These are phyloP conservation scores for Actinidia arguta DNA, from an alignment of 179 eudicot genomes.

Conservation along the genomic window DNA sequence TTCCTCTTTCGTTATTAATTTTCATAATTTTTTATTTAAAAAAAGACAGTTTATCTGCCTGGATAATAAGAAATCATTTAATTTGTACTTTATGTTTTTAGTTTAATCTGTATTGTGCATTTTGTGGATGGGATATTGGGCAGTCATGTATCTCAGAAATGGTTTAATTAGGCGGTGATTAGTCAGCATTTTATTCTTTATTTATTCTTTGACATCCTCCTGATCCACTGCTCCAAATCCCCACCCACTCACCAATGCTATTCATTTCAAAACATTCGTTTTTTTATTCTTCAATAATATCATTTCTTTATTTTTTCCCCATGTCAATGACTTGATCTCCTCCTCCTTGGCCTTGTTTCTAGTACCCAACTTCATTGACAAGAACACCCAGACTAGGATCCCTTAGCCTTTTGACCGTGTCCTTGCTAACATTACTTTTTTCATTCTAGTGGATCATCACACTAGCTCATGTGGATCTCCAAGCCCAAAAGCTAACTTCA, in stretches of 20 bases:
- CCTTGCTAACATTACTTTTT: not conserved
- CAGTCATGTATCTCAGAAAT: not conserved
- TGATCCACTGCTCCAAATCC: not conserved
- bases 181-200: not conserved
- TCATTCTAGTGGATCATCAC: not conserved
- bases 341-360: not conserved
- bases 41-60: too few relatives aligned
- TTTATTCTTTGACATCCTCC: not conserved
- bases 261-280: not conserved
- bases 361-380: not conserved
- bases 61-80: not conserved
- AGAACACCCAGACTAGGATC: not conserved
- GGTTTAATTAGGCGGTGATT: not conserved
- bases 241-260: not conserved
- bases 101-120: not conserved
- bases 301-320: not conserved
- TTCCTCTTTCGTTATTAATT: too few relatives aligned
- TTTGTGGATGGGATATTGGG: not conserved
- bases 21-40: not conserved
- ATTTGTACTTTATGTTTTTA: not conserved
- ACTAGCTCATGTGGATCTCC: not conserved
- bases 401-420: not conserved
- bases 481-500: not conserved
- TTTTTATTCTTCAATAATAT: not conserved
- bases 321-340: not conserved